Conservation (phyloP, 1,284 basidiomycete species). For the Ganoderma boninense region DNA sequence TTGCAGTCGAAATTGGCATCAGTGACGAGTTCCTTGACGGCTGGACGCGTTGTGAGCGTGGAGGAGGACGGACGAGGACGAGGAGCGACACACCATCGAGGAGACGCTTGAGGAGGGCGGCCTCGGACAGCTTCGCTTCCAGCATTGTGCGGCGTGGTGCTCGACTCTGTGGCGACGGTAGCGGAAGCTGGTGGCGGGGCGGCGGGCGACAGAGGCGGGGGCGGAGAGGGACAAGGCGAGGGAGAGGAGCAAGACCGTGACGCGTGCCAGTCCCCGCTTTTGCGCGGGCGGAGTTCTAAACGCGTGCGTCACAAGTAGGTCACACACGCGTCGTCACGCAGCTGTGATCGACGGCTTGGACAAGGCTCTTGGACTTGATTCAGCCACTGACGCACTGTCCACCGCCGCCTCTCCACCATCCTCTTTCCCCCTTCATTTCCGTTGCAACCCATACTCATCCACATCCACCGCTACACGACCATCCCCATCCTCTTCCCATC, state of each 20-base stretch:
- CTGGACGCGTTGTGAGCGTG: conserved; percentile 50
- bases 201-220: not conserved
- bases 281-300: conserved; percentile 2
- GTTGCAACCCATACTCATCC: not conserved
- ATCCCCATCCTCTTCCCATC: too few species aligned
- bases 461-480: too few species aligned
- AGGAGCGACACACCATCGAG: conserved; percentile 74
- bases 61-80: conserved; percentile 1
- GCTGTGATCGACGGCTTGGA: too few species aligned
- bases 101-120: conserved; percentile 85
- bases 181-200: not conserved
- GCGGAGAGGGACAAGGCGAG: not conserved
- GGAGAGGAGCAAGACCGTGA: not conserved
- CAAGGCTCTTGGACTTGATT: too few species aligned
- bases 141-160: conserved; percentile 64
- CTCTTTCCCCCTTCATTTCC: not conserved
- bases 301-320: not conserved
- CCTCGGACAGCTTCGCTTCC: conserved; percentile 89
- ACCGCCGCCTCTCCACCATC: not conserved
- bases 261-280: not conserved
- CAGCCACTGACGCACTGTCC: not conserved
- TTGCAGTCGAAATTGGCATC: conserved; percentile 99
- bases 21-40: conserved; percentile 96
- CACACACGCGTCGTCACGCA: not conserved
- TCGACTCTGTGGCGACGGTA: not conserved